Evolutionary conservation across 1,284 basidiomycete species (phyloP), one percentile per base, ranked within the genome.

Genomic region (Hypsizygus ulmarius): DNA sequence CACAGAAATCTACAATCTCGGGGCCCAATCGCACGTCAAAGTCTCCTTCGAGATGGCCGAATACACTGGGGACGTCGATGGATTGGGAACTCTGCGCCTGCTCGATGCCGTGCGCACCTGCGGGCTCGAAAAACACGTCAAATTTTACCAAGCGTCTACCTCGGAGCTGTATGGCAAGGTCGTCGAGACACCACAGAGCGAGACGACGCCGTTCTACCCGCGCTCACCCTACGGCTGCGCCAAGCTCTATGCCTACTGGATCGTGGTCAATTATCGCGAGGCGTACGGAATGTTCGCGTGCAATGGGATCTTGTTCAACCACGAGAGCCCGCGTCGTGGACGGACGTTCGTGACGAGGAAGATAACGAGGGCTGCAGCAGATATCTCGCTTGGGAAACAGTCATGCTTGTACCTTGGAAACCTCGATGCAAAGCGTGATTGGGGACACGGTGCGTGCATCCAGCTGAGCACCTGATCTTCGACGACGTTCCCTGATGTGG

Each of bases 31-130:
- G 43, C 93, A 96, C 71, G 93, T 96, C 73, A 96, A 96, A 68
- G 93, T 96, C 56, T 95, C 92, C 25, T 96, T 96, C 68, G 93
- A 95, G 69, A 94, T 96, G 90, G 90, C 93, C 30, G 93, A 96
- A 70, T 96, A 96, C 71, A 96, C 93, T 0, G 91, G 88, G 49
- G 91, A 96, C 61, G 92, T 96, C 44, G 93, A 96, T 60, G 93
- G 84, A 8, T 76, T 95, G 29, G 93, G 93, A 46, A 96, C 93
- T 1, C 80, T 96, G 39, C 89, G 93, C 58, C 79, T 96, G 49
- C 83, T 96, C 48, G 93, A 96, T 61, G 93, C 93, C 45, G 86
- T 96, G 66, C 82, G 93, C 33, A 96, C 93, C 5, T 93, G 91
- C 65, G 93, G 93, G 7, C 79, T 94, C 53, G 84, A 92, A 65